Evolutionary conservation across 768 basidiomycete species (phyloP).

Genomic region (Boletellus emodensis): DNA sequence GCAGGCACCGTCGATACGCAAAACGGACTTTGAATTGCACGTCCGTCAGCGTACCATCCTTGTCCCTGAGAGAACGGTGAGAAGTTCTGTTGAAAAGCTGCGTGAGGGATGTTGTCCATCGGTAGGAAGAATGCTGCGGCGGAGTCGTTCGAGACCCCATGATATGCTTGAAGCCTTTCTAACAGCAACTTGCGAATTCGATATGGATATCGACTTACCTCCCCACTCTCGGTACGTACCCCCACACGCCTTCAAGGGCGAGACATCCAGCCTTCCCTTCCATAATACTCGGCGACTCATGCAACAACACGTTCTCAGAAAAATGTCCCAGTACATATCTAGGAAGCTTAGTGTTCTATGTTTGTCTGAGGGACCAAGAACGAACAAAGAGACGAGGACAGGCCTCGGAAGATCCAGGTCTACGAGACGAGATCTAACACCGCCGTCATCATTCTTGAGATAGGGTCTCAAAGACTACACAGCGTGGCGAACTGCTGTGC

Average conservation of each 20-base stretch:
- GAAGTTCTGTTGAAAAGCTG: background rate
- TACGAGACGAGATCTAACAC: background rate
- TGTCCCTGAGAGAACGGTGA: background rate
- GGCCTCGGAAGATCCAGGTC: background rate
- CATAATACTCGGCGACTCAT: background rate
- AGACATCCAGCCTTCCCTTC: background rate
- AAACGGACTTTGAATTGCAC: background rate
- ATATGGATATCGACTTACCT: background rate
- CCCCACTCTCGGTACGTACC: background rate
- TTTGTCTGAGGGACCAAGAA: background rate
- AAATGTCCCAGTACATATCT: too few species aligned
- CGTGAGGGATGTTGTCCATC: background rate
- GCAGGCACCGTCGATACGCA: background rate
- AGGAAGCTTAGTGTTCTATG: background rate
- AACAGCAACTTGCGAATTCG: background rate
- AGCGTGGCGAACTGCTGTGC: background rate
- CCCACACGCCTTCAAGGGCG: background rate
- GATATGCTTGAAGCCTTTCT: background rate
- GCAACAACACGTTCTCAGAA: background rate
- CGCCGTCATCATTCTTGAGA: background rate
- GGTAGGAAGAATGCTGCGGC: too few species aligned
- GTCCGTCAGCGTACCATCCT: background rate
- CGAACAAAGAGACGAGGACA: conserved; percentile 1
- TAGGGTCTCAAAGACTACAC: background rate
- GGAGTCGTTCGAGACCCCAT: too few species aligned